Conservation (phyloP, 805 yeast genomes). For the Monosporozyma yasuniensis region DNA sequence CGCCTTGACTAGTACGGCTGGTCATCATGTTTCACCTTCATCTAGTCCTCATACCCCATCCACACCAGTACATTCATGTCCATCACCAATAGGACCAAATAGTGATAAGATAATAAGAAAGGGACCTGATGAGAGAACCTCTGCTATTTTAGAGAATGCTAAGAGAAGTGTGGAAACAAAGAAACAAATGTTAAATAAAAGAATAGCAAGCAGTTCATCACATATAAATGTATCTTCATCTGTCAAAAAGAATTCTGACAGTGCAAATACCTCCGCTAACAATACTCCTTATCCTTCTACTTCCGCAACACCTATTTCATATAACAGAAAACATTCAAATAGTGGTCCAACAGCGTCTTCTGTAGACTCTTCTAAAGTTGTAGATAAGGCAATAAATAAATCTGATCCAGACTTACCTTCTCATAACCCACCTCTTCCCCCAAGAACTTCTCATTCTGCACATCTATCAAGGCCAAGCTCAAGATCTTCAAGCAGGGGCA, state of each 20-base stretch:
- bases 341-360: conserved; percentile 1
- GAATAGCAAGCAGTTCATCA: conserved; percentile 6
- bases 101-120: conserved; percentile 9
- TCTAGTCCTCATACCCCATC: neutral
- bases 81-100: neutral
- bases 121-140: conserved; percentile 24
- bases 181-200: conserved; percentile 10
- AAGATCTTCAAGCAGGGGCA: neutral
- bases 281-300: neutral
- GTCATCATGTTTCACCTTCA: neutral
- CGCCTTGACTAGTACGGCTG: neutral
- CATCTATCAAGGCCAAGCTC: neutral
- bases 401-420: neutral
- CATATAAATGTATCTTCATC: neutral
- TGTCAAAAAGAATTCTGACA: neutral
- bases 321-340: neutral
- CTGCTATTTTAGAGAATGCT: conserved; percentile 26
- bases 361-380: neutral
- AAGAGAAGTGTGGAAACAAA: conserved; percentile 17
- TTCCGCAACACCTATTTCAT: conserved; percentile 5
- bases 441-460: neutral
- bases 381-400: neutral
- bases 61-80: neutral
- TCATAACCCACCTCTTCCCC: neutral
- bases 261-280: neutral